Percentiles rank a stretch among this genome's conserved stretches.
Conservation (phyloP, 768 basidiomycete species). For the Phlebiopsis flavidoalba region DNA sequence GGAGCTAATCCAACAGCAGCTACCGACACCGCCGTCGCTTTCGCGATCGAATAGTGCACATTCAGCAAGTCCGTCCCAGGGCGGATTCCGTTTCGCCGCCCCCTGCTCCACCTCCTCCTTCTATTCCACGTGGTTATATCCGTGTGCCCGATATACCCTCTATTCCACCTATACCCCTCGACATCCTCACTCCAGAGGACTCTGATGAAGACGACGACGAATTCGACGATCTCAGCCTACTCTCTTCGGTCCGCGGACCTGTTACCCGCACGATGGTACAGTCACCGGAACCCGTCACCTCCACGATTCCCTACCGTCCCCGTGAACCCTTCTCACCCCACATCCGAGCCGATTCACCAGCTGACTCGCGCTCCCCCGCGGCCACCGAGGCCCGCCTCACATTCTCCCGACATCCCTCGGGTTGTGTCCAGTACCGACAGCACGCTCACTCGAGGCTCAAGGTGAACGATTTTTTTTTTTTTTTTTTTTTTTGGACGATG, state of each 20-base stretch:
- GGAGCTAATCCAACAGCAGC: neutral
- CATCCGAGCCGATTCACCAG: constrained; percentile 14
- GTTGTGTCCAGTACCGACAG: neutral
- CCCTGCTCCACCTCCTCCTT: neutral
- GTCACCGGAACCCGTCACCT: constrained; percentile 36
- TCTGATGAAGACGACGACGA: neutral
- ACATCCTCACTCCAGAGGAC: neutral
- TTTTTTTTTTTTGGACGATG: too few relatives aligned
- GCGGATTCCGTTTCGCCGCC: neutral
- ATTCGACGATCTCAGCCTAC: neutral
- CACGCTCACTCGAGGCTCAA: constrained; percentile 2
- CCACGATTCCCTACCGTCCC: constrained; percentile 42
- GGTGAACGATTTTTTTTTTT: too few relatives aligned
- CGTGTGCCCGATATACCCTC: constrained; percentile 1
- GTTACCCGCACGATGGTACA: constrained; percentile 18
- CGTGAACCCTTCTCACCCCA: constrained; percentile 5
- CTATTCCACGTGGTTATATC: neutral
- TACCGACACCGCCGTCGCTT: neutral
- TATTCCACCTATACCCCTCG: neutral
- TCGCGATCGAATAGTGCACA: constrained; percentile 2
- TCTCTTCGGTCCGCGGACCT: neutral
- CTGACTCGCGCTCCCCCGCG: neutral
- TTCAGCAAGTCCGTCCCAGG: neutral
- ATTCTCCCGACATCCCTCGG: neutral
- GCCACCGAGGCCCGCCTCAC: neutral